Conservation (phyloP, 2,329 filamentous ascomycete genomes). For the Aureobasidium sp. region DNA sequence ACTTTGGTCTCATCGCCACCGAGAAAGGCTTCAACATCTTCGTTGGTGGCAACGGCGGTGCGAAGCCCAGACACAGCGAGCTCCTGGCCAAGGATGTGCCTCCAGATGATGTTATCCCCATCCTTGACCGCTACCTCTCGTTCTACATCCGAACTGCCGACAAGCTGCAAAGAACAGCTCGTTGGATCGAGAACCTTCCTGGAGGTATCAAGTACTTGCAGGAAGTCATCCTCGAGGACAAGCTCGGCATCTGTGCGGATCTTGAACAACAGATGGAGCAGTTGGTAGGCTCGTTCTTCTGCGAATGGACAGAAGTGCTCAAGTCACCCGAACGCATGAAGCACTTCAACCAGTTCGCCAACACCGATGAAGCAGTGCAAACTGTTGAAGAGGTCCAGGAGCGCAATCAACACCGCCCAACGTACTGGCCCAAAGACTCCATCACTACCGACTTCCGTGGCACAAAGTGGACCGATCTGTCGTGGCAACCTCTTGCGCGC, state of each 20-base stretch:
- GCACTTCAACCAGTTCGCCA: slow-evolving; percentile 76
- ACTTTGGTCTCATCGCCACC: slow-evolving; percentile 86
- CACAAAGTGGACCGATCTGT: slow-evolving; percentile 56
- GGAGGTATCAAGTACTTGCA: slow-evolving; percentile 78
- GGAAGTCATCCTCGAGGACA: slow-evolving; percentile 77
- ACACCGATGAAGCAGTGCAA: slow-evolving; percentile 60
- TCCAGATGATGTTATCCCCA: slow-evolving; percentile 71
- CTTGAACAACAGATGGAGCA: slow-evolving; percentile 85
- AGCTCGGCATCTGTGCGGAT: slow-evolving; percentile 74
- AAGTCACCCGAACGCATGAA: slow-evolving; percentile 59
- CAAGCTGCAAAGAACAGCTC: slow-evolving; percentile 78
- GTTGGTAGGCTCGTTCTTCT: slow-evolving; percentile 76
- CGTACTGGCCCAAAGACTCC: slow-evolving; percentile 67
- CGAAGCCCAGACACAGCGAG: slow-evolving; percentile 74
- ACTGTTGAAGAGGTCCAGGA: slow-evolving; percentile 66
- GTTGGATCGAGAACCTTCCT: slow-evolving; percentile 78
- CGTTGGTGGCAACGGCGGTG: slow-evolving; percentile 82
- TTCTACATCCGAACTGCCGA: slow-evolving; percentile 93
- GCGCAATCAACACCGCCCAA: slow-evolving; percentile 65
- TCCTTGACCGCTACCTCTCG: slow-evolving; percentile 82
- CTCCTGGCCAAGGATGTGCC: slow-evolving; percentile 81
- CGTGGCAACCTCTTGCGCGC: slow-evolving; percentile 76
- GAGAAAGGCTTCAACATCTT: slow-evolving; percentile 94
- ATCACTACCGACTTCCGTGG: slow-evolving; percentile 66
- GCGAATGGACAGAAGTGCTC: slow-evolving; percentile 84